Evolutionary conservation across 805 yeast species (phyloP).

Genomic region (Dipodascopsis uninucleata): DNA sequence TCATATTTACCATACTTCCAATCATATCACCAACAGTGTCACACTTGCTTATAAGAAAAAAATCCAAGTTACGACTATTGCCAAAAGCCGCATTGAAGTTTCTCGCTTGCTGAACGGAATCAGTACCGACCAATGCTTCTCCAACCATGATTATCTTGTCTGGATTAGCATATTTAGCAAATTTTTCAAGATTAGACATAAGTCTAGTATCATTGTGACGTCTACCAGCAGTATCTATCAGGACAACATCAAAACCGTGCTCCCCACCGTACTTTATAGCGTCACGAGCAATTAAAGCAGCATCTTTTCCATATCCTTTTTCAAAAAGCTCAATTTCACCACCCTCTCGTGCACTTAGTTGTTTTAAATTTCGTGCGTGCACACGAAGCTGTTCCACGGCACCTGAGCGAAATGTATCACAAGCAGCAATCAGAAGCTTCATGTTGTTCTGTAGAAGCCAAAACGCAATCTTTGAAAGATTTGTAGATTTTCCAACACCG

Average conservation of each 20-base stretch:
- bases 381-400: constrained; percentile 97
- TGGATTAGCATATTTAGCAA: constrained; percentile 93
- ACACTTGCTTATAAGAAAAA: constrained; percentile 88
- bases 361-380: constrained; percentile 79
- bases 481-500: constrained; percentile 97
- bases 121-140: constrained; percentile 96
- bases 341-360: constrained; percentile 53
- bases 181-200: constrained; percentile 93
- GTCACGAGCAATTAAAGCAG: constrained; percentile 86
- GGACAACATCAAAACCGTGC: constrained; percentile 72
- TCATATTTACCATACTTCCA: constrained; percentile 97
- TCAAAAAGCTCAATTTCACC: constrained; percentile 73
- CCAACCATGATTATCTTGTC: constrained; percentile 98
- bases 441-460: constrained; percentile 91
- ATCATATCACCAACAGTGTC: constrained; percentile 97
- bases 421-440: constrained; percentile 86
- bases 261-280: constrained; percentile 77
- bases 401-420: constrained; percentile 97
- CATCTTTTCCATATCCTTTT: constrained; percentile 97
- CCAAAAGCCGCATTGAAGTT: constrained; percentile 95
- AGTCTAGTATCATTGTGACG: constrained; percentile 90
- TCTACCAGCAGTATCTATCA: constrained; percentile 97
- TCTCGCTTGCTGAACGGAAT: constrained; percentile 90
- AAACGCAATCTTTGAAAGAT: constrained; percentile 87
- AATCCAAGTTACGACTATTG: constrained; percentile 71